These are phyloP conservation scores for Eucalyptus albens DNA, from an alignment of 345 rosid species.

Conservation along the genomic window DNA sequence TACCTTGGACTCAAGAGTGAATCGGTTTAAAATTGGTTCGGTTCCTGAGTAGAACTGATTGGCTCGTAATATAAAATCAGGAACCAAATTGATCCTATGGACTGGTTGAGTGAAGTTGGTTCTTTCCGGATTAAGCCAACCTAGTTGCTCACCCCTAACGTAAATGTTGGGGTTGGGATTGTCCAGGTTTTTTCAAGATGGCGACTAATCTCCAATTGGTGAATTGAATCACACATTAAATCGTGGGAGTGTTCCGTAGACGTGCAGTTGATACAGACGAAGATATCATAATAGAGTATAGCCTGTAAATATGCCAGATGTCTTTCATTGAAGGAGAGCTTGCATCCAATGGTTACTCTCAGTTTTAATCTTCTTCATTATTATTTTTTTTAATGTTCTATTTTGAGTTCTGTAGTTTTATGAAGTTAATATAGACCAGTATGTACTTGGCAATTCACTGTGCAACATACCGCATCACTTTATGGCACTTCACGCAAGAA, in stretches of 20 bases:
- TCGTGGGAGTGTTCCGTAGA: neutral
- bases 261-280: neutral
- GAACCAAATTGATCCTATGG: neutral
- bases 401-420: neutral
- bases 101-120: neutral
- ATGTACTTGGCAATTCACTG: neutral
- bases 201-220: neutral
- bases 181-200: neutral
- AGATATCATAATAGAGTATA: neutral
- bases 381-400: neutral
- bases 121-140: neutral
- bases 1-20: neutral
- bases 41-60: neutral
- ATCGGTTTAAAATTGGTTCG: neutral
- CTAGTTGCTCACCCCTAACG: neutral
- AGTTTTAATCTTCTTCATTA: neutral
- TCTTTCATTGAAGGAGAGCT: neutral
- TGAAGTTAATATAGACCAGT: neutral
- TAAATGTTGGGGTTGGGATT: neutral
- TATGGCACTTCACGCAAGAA: neutral
- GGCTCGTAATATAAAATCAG: rapidly evolving
- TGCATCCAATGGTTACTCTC: neutral
- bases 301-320: neutral
- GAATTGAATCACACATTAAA: neutral
- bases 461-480: neutral